Evolutionary conservation across 106 monocot species (phyloP).

Genomic region (Allium cepa): DNA sequence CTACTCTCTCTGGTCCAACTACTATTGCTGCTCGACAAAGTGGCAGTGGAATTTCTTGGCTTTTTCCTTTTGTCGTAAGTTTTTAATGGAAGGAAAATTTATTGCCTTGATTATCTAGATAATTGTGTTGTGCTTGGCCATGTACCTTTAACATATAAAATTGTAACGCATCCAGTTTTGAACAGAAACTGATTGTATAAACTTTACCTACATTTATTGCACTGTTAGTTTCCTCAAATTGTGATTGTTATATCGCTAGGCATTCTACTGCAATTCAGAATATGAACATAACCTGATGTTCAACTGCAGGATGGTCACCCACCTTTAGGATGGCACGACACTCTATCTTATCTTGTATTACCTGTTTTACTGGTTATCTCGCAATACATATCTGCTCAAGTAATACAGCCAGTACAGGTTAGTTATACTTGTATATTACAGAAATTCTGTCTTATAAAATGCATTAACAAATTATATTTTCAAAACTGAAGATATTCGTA

Average conservation of each 20-base stretch:
- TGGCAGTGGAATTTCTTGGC: constrained; percentile 91
- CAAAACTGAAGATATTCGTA: too few species aligned
- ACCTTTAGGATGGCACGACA: constrained; percentile 91
- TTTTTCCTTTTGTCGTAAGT: constrained; percentile 91
- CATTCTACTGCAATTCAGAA: neutral
- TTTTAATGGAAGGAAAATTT: neutral
- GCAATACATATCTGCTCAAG: constrained; percentile 79
- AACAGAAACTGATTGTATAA: too few species aligned
- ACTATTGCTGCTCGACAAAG: constrained; percentile 78
- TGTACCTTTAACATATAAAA: too few species aligned
- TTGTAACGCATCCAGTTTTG: too few species aligned
- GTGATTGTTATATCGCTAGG: too few species aligned
- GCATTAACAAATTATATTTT: too few species aligned
- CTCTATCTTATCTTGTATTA: constrained; percentile 79
- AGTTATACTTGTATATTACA: neutral
- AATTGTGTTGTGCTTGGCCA: neutral
- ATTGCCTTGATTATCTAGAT: too few species aligned
- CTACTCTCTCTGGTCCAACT: constrained; percentile 87
- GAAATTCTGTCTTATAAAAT: neutral
- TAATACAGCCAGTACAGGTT: constrained; percentile 81
- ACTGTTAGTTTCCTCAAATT: too few species aligned
- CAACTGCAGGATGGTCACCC: constrained; percentile 84
- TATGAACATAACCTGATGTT: too few species aligned
- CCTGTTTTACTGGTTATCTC: constrained; percentile 68
- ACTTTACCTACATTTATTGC: too few species aligned